phyloP scores from a whole-genome alignment of 2,329 filamentous ascomycete species.

The Fusarium sororula region DNA sequence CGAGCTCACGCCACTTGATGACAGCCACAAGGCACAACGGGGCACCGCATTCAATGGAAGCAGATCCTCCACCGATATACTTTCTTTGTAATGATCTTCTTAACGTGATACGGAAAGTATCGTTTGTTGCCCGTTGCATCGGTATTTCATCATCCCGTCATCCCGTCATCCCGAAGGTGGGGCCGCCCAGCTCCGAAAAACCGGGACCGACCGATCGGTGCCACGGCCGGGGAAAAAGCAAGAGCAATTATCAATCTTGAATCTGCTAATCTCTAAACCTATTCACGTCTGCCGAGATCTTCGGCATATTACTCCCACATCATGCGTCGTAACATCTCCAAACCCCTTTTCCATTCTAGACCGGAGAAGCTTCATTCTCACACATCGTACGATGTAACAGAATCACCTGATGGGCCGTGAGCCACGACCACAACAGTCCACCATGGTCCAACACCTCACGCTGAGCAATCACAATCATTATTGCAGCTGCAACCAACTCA shows the following conservation, averaged over 20 bases:
- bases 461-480: background rate
- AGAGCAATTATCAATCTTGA: background rate
- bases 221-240: background rate
- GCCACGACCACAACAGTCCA: slow-evolving; percentile 32
- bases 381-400: slow-evolving; percentile 29
- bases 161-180: slow-evolving; percentile 5
- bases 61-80: background rate
- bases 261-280: background rate
- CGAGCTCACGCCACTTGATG: background rate
- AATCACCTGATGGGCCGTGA: slow-evolving; percentile 33
- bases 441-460: slow-evolving; percentile 22
- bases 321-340: background rate
- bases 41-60: background rate
- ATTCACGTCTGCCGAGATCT: background rate
- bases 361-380: slow-evolving; percentile 22
- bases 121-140: background rate
- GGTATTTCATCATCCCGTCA: background rate
- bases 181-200: background rate
- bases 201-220: slow-evolving; percentile 1
- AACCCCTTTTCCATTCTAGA: background rate
- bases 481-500: background rate
- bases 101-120: background rate
- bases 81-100: background rate
- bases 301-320: background rate
- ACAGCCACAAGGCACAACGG: background rate